phyloP scores from a whole-genome alignment of 2,329 filamentous ascomycete genomes.

The Diplodia sapinea region DNA sequence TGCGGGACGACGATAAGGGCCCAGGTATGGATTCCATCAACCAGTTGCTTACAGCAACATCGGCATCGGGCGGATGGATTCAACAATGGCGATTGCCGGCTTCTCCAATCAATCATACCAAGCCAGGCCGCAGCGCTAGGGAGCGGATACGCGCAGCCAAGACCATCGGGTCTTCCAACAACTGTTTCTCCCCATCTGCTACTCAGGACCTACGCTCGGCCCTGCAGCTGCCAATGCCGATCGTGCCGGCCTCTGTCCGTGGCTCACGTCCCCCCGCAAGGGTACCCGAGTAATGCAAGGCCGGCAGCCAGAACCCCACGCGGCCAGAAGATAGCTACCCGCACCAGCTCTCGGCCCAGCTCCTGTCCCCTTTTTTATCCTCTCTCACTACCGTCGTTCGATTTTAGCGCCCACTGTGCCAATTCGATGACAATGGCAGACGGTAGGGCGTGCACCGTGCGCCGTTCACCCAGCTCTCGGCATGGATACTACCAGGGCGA shows the following conservation, averaged over 20 bases:
- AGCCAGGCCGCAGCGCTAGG: not conserved
- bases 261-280: slow-evolving; percentile 4
- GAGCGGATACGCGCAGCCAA: not conserved
- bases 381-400: not conserved
- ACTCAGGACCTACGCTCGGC: not conserved
- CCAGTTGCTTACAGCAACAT: not conserved
- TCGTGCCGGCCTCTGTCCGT: not conserved
- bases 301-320: slow-evolving; percentile 12
- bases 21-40: not conserved
- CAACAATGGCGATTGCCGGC: not conserved
- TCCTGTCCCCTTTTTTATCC: not conserved
- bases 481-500: slow-evolving; percentile 9
- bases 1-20: slow-evolving; percentile 18
- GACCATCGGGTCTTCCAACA: not conserved
- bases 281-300: slow-evolving; percentile 8
- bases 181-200: not conserved
- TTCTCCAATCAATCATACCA: not conserved
- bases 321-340: slow-evolving; percentile 23
- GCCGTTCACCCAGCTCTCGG: not conserved
- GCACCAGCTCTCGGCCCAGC: not conserved
- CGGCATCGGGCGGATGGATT: not conserved
- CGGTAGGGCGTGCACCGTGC: not conserved
- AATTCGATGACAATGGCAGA: not conserved
- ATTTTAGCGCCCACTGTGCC: not conserved
- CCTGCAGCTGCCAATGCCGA: slow-evolving; percentile 17